A percentile compares a stretch with the other conserved stretches of the same genome.
These are phyloP conservation scores for Xylaria bambusicola DNA, from an alignment of 495 filamentous ascomycete species.

Conservation along the genomic window DNA sequence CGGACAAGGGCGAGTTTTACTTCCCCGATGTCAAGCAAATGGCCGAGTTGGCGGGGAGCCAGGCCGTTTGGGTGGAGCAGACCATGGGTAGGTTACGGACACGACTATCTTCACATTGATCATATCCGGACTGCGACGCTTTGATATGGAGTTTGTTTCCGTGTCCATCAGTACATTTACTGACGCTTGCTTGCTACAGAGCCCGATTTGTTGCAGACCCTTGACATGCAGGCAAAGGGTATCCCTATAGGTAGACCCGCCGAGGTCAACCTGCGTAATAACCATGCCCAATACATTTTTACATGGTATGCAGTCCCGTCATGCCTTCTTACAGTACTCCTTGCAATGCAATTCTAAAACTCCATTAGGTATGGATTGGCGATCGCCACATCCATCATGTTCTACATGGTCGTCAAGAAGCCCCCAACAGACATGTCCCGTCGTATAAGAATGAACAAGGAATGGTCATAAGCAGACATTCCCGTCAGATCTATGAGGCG, in stretches of 20 bases:
- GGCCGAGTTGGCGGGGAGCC: constrained; percentile 80
- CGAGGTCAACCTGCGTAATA: constrained; percentile 93
- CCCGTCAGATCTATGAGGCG: not conserved
- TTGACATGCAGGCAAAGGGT: constrained; percentile 74
- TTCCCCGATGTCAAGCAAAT: constrained; percentile 94
- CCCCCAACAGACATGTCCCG: constrained; percentile 71
- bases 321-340: constrained; percentile 3
- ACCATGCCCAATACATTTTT: constrained; percentile 96
- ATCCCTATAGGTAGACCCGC: constrained; percentile 88
- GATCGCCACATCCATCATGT: constrained; percentile 86
- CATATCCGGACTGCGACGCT: not conserved
- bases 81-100: constrained; percentile 72
- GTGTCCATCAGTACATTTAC: constrained; percentile 13
- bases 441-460: constrained; percentile 75
- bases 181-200: constrained; percentile 47
- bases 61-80: constrained; percentile 93
- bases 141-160: constrained; percentile 10
- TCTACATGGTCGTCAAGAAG: constrained; percentile 89
- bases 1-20: constrained; percentile 82
- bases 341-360: constrained; percentile 17
- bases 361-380: constrained; percentile 79
- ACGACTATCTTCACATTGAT: not conserved
- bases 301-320: constrained; percentile 72
- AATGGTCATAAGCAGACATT: constrained; percentile 66
- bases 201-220: constrained; percentile 71